Evolutionary conservation across 768 basidiomycete genomes (phyloP), one percentile per base, ranked within the genome.

Genomic region (Russula ochroleuca): DNA sequence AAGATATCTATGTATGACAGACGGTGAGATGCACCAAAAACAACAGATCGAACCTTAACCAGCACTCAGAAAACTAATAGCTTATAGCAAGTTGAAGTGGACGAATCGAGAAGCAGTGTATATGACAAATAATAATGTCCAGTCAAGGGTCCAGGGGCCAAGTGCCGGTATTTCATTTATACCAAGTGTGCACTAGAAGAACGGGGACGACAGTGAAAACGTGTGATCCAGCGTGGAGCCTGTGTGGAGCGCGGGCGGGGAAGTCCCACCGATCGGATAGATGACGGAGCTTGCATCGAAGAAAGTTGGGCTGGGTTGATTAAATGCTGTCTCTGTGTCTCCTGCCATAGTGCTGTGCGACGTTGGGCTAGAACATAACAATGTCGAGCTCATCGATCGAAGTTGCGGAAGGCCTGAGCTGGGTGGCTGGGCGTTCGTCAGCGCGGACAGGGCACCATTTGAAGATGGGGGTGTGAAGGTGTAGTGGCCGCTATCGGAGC

Each of bases 1-100:
- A 67, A 51, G 64, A 67, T 67, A 67, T 67, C 65, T 67, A 67
- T 64, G 62, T 51, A 67, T 66, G 57, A 45, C 55, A 66, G n/a
- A 49, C 57, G 23, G 52, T 64, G 51, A 66, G 56, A 66, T 64
- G 57, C 53, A 59, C 38, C 40, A 11, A 43, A 28, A 60, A 56
- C 23, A 47, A 43, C 48, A 59, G 52, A 58, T 59, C 25, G 21
- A 23, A 45, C 47, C 19, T 17, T 9, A 25, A 23, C 47, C 28
- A 48, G 5, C 41, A 31, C 48, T 40, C 31, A n/a, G 40, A 35
- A 47, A 54, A n/a, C 1, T 48, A 40, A 17, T 43, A 41, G 23
- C 25, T 37, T 13, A 55, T 55, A 55, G n/a, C n/a, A n/a, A n/a
- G n/a, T n/a, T n/a, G n/a, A n/a, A n/a, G n/a, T n/a, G n/a, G n/a